Conservation (phyloP, 202 grass and related monocot genomes). For the Zizania palustris region DNA sequence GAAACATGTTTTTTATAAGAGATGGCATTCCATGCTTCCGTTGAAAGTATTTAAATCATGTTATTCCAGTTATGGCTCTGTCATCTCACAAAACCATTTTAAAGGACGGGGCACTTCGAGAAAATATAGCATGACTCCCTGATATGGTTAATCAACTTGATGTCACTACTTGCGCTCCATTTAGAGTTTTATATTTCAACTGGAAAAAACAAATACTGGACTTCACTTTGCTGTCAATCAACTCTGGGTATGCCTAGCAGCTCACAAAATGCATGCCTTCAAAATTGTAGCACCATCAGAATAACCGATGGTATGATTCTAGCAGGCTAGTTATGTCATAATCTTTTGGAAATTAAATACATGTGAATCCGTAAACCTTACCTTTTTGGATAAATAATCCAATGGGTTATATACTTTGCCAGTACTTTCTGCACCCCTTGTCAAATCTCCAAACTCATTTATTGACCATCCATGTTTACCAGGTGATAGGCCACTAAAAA, state of each 20-base stretch:
- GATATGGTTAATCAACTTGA: neutral
- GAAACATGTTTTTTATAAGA: neutral
- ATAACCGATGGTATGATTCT: neutral
- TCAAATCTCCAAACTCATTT: conserved; percentile 95
- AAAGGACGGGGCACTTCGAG: neutral
- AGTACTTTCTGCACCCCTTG: conserved; percentile 84
- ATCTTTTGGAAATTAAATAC: neutral
- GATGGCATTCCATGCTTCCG: neutral
- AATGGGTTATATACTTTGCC: conserved; percentile 76
- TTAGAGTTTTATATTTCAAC: neutral
- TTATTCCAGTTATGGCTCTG: neutral
- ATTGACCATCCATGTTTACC: conserved; percentile 98
- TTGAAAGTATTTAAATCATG: neutral
- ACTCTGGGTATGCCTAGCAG: neutral
- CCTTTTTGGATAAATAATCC: conserved; percentile 62
- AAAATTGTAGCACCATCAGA: neutral
- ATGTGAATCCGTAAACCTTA: conserved; percentile 35
- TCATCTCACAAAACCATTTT: conserved; percentile 14
- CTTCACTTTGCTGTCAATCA: neutral
- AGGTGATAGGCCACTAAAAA: conserved; percentile 86
- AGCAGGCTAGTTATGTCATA: neutral
- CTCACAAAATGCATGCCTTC: conserved; percentile 4
- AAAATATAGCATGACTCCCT: conserved; percentile 12
- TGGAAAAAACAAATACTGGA: neutral
- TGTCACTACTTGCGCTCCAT: neutral